These are phyloP conservation scores for Trichoderma sp. DNA, from an alignment of 2,329 filamentous ascomycete species.

Conservation along the genomic window DNA sequence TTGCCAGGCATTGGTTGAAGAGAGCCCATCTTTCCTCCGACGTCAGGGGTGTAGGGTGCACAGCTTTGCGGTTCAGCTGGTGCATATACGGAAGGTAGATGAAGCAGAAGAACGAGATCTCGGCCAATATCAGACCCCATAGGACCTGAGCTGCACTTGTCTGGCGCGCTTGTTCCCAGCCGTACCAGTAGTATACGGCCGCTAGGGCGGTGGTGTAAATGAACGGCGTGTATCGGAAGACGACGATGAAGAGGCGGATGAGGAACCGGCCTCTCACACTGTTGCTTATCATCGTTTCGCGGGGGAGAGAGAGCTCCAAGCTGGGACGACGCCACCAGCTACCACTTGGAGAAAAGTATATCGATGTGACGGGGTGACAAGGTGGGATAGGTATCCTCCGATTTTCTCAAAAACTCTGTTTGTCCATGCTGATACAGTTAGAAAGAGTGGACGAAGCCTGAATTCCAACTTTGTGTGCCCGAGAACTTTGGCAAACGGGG, in stretches of 20 bases:
- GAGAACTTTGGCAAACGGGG: background rate
- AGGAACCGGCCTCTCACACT: constrained; percentile 43
- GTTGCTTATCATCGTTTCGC: constrained; percentile 40
- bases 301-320: background rate
- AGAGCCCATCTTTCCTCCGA: constrained; percentile 53
- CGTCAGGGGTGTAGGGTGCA: constrained; percentile 45
- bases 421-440: background rate
- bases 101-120: constrained; percentile 44
- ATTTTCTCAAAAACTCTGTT: background rate
- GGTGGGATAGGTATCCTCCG: background rate
- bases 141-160: constrained; percentile 26
- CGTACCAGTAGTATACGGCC: constrained; percentile 28
- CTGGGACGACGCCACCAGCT: background rate
- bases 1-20: constrained; percentile 57
- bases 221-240: constrained; percentile 47
- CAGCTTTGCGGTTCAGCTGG: constrained; percentile 41
- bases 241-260: constrained; percentile 47
- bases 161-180: constrained; percentile 22
- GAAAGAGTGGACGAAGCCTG: background rate
- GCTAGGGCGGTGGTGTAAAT: constrained; percentile 39
- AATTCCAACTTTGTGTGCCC: background rate
- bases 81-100: constrained; percentile 46
- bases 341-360: background rate
- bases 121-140: constrained; percentile 39
- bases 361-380: background rate